Evolutionary conservation across 768 basidiomycete species (phyloP).

Genomic region (Kwoniella europaea): DNA sequence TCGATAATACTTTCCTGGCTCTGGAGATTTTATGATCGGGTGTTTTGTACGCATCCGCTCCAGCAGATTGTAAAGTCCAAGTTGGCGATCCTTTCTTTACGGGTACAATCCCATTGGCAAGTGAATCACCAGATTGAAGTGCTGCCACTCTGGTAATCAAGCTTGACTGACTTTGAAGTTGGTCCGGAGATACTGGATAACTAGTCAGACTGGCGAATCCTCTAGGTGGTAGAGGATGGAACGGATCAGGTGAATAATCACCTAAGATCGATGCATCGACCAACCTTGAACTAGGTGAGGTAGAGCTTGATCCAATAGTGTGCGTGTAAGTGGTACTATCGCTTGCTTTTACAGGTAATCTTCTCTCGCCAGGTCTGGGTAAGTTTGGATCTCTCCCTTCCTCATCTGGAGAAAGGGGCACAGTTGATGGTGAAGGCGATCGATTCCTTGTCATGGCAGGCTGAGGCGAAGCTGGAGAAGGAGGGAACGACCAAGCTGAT

Average conservation of each 20-base stretch:
- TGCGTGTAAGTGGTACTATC: slow-evolving; percentile 27
- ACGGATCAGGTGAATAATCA: slow-evolving; percentile 47
- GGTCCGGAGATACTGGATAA: slow-evolving; percentile 39
- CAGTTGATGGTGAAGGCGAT: slow-evolving; percentile 23
- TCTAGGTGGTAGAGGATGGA: slow-evolving; percentile 39
- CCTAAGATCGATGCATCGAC: slow-evolving; percentile 41
- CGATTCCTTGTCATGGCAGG: slow-evolving; percentile 35
- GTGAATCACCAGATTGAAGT: slow-evolving; percentile 6
- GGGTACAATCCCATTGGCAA: slow-evolving; percentile 22
- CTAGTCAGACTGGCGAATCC: slow-evolving; percentile 42
- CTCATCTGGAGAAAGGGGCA: slow-evolving; percentile 6
- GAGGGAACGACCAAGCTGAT: slow-evolving; percentile 37
- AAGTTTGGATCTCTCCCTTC: slow-evolving; percentile 13
- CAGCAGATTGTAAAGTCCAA: slow-evolving; percentile 37
- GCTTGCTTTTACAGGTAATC: slow-evolving; percentile 7
- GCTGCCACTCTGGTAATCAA: slow-evolving; percentile 19
- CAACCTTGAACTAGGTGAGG: slow-evolving; percentile 34
- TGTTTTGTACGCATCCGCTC: slow-evolving; percentile 16
- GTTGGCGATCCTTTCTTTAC: slow-evolving; percentile 27
- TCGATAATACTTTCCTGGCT: not conserved
- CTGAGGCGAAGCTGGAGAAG: slow-evolving; percentile 39
- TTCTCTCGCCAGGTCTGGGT: slow-evolving; percentile 11
- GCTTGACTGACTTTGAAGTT: slow-evolving; percentile 28
- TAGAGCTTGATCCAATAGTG: not conserved
- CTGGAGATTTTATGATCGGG: slow-evolving; percentile 10